Base-by-base conservation (phyloP, 129 eudicot species). In the Oenanthe sinensis region DNA sequence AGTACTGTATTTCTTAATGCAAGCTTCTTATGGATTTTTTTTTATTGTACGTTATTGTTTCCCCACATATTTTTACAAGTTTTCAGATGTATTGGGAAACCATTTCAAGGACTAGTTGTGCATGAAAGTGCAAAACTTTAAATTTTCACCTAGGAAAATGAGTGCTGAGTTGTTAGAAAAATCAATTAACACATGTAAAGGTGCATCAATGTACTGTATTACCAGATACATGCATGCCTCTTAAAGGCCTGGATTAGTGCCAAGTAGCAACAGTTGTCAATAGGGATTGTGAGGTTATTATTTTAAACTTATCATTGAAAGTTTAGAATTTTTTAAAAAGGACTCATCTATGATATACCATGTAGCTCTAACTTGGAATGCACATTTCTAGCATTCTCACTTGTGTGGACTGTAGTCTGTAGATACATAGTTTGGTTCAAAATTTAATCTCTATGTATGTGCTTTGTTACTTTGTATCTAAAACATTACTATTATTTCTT, bases 341-440 rank as follows among this genome's bases (percentile, higher is more conserved):
- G 58, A 39, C 37, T 46, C 12, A n/a, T n/a, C 58, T 74, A n/a
- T n/a, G n/a, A n/a, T n/a, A n/a, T n/a, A 24, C 77, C 77, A 74
- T 22, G 47, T 45, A 74, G 36, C 48, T 22, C 55, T 73, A 16
- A 74, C 77, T 46, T 46, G 60, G 42, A 45, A 74, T 44, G 77
- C 33, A 74, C 77, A 26, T 26, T 44, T 74, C 8, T 6, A 28
- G 58, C 36, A 46, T 45, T 26, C 58, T 36, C 49, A n/a, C 60
- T 24, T 50, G 50, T 46, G 77, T 60, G 36, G 6, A 60, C 36
- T 60, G 68, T 20, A 46, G 16, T n/a, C 36, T 60, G 68, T 20
- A 46, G 77, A 62, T 60, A n/a, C 74, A 26, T 77, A 62, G 80
- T 14, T 77, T 69, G 8, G 24, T 45, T 75, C 39, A 50, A 43